phyloP scores from a whole-genome alignment of 495 filamentous ascomycete species.

The Entonaema liquescens region DNA sequence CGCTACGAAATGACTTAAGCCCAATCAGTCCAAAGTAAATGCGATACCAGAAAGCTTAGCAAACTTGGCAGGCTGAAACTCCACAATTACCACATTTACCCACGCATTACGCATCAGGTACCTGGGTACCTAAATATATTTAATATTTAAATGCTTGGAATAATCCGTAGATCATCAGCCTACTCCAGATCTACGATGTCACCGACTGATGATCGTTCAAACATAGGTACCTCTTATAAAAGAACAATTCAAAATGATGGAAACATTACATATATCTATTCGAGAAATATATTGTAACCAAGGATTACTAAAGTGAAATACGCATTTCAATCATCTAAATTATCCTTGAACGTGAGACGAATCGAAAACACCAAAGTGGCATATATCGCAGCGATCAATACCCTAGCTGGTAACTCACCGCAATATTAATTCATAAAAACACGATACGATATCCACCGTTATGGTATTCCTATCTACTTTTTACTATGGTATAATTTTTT shows the following conservation, averaged over 20 bases:
- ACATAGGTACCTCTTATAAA: no score
- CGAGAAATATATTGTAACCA: neutral
- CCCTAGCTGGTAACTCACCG: neutral
- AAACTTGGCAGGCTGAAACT: slow-evolving; percentile 21
- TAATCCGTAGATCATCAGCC: slow-evolving; percentile 14
- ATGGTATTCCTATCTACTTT: neutral
- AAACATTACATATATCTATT: neutral
- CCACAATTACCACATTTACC: neutral
- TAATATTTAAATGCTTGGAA: slow-evolving; percentile 19
- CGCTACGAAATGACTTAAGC: neutral
- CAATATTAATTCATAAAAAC: neutral
- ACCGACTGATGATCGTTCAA: neutral
- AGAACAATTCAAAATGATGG: no score
- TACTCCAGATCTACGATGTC: neutral
- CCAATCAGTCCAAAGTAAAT: slow-evolving; percentile 24
- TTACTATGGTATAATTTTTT: neutral
- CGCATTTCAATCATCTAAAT: neutral
- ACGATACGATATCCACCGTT: neutral
- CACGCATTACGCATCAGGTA: slow-evolving; percentile 1
- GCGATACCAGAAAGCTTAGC: slow-evolving; percentile 34
- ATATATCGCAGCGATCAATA: neutral
- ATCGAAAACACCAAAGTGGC: neutral
- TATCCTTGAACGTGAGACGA: neutral
- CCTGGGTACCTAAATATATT: no score
- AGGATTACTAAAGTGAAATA: neutral